Conservation (phyloP, 306 rosid genomes). For the Mimosa bimucronata region DNA sequence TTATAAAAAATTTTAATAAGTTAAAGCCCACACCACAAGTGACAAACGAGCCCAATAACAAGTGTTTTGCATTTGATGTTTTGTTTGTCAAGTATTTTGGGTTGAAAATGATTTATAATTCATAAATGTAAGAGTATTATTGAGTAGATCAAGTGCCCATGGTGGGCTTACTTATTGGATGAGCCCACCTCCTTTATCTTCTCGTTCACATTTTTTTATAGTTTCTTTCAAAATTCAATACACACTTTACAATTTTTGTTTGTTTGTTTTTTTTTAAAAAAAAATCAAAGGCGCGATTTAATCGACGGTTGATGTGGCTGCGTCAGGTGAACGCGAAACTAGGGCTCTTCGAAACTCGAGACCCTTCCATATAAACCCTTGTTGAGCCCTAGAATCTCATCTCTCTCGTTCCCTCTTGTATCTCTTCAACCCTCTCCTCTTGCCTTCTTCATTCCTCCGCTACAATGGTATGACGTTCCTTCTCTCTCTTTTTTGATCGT, state of each 20-base stretch:
- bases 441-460: not conserved
- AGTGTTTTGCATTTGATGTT: not conserved
- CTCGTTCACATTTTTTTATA: too few species aligned
- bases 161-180: too few species aligned
- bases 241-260: too few species aligned
- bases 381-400: not conserved
- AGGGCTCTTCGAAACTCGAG: constrained; percentile 36
- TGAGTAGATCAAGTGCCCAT: too few species aligned
- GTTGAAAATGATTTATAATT: too few species aligned
- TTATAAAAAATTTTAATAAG: too few species aligned
- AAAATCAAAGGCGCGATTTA: constrained; percentile 7
- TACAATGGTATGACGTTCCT: constrained; percentile 31
- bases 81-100: too few species aligned
- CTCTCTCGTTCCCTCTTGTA: not conserved
- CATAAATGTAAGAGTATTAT: too few species aligned
- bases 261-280: too few species aligned
- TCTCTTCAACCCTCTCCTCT: not conserved
- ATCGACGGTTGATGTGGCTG: constrained; percentile 52
- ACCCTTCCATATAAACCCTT: constrained; percentile 31
- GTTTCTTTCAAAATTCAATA: too few species aligned
- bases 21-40: too few species aligned
- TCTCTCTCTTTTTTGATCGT: not conserved
- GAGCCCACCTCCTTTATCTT: too few species aligned
- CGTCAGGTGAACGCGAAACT: constrained; percentile 47
- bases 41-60: not conserved